Conservation (phyloP, 2,329 filamentous ascomycete genomes). For the Lachnellula suecica region DNA sequence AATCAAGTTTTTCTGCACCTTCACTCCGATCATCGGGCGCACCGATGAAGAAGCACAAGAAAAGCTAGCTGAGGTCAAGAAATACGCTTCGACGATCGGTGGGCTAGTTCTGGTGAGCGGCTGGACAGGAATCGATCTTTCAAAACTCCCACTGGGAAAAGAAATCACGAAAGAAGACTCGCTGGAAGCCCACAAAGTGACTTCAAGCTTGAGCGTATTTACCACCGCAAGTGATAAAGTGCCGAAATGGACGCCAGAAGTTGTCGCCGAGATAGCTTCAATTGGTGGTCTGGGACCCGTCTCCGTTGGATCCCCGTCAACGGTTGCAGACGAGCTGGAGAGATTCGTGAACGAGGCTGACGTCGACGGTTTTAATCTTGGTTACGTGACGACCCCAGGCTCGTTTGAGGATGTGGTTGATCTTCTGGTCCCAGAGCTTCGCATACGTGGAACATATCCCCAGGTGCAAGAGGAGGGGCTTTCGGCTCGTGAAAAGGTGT, state of each 20-base stretch:
- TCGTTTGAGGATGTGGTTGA: constrained; percentile 69
- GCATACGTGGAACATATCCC: constrained; percentile 51
- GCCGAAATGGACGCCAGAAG: constrained; percentile 66
- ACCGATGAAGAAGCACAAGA: constrained; percentile 65
- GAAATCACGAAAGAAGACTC: constrained; percentile 55
- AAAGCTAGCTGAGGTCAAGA: constrained; percentile 60
- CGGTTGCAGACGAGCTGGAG: constrained; percentile 64
- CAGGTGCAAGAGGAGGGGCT: constrained; percentile 36
- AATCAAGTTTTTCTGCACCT: constrained; percentile 66
- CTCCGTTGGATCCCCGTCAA: constrained; percentile 45
- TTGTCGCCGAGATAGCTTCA: constrained; percentile 65
- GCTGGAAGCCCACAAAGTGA: constrained; percentile 50
- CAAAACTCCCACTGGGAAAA: constrained; percentile 55
- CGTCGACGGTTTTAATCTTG: constrained; percentile 74
- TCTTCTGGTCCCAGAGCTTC: constrained; percentile 62
- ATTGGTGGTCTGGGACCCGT: constrained; percentile 65
- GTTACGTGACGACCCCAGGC: constrained; percentile 64
- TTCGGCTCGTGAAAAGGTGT: constrained; percentile 60
- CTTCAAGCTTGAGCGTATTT: constrained; percentile 47
- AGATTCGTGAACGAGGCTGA: constrained; percentile 67
- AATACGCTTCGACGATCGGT: constrained; percentile 63
- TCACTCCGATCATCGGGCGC: constrained; percentile 63
- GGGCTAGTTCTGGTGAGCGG: constrained; percentile 69
- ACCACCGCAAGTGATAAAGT: constrained; percentile 48
- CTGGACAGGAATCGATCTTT: constrained; percentile 69